Evolutionary conservation across 768 basidiomycete genomes (phyloP).

Genomic region (Gelatoporia subvermispora): DNA sequence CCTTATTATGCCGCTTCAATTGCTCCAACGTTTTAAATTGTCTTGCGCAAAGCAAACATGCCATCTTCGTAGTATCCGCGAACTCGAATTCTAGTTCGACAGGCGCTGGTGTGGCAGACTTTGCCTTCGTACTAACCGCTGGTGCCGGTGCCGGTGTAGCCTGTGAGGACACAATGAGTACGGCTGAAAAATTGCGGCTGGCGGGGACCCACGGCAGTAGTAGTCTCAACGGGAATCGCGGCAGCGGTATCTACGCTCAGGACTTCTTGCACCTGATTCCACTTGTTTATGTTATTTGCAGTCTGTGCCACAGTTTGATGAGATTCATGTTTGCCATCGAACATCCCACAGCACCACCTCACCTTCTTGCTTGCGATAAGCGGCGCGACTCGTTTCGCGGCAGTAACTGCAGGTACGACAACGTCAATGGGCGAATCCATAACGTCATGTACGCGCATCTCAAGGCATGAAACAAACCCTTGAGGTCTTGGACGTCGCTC

Average conservation of each 20-base stretch:
- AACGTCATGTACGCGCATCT: constrained; percentile 19
- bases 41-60: constrained; percentile 87
- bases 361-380: constrained; percentile 86
- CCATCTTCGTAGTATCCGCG: constrained; percentile 66
- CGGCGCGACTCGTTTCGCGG: constrained; percentile 72
- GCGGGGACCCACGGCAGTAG: constrained; percentile 1
- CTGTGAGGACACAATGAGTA: background rate
- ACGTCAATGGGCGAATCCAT: constrained; percentile 25
- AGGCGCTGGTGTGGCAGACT: constrained; percentile 33
- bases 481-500: constrained; percentile 32
- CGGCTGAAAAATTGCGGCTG: constrained; percentile 1
- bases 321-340: background rate
- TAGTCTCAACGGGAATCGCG: constrained; percentile 12
- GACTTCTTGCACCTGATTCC: constrained; percentile 95
- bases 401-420: constrained; percentile 31
- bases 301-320: constrained; percentile 42
- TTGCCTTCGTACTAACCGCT: constrained; percentile 14
- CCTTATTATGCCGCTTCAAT: constrained; percentile 84
- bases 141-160: constrained; percentile 11
- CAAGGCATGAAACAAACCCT: constrained; percentile 41
- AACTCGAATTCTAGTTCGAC: constrained; percentile 74
- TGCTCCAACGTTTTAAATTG: constrained; percentile 89
- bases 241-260: constrained; percentile 35
- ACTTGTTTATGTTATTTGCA: constrained; percentile 88
- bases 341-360: background rate